Conservation (phyloP, 2,329 filamentous ascomycete species). For the Chaetothyriales sp. region DNA sequence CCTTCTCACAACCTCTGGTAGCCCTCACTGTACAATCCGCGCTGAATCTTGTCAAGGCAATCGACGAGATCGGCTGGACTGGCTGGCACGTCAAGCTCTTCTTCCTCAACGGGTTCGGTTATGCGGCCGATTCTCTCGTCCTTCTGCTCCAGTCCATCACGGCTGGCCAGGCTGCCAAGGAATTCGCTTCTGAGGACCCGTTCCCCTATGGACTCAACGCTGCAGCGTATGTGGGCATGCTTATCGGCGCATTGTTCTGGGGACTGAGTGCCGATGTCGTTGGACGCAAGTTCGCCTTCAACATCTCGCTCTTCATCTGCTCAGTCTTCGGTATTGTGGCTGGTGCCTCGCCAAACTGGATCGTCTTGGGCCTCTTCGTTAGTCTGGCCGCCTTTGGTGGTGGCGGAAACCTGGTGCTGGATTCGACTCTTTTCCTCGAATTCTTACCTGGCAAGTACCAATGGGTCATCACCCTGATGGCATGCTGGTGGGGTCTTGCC, state of each 20-base stretch:
- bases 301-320: constrained; percentile 48
- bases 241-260: constrained; percentile 45
- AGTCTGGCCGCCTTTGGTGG: constrained; percentile 22
- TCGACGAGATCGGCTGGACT: constrained; percentile 48
- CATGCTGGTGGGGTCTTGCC: constrained; percentile 23
- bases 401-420: constrained; percentile 19
- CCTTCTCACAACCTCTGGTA: not conserved
- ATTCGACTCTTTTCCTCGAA: constrained; percentile 39
- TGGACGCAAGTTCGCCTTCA: constrained; percentile 53
- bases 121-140: constrained; percentile 26
- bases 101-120: constrained; percentile 47
- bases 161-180: constrained; percentile 11
- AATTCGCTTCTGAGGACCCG: constrained; percentile 9
- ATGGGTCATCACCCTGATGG: constrained; percentile 36
- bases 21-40: not conserved
- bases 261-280: constrained; percentile 52
- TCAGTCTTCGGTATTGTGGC: constrained; percentile 48
- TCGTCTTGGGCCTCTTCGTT: constrained; percentile 12
- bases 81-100: constrained; percentile 45
- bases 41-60: constrained; percentile 14
- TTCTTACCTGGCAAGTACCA: constrained; percentile 44
- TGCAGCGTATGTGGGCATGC: constrained; percentile 28
- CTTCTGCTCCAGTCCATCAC: constrained; percentile 14
- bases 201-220: constrained; percentile 21
- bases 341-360: constrained; percentile 48